Evolutionary conservation across 2,329 filamentous ascomycete species (phyloP), one percentile per base, ranked within the genome.

Genomic region (Balansia obtecta): DNA sequence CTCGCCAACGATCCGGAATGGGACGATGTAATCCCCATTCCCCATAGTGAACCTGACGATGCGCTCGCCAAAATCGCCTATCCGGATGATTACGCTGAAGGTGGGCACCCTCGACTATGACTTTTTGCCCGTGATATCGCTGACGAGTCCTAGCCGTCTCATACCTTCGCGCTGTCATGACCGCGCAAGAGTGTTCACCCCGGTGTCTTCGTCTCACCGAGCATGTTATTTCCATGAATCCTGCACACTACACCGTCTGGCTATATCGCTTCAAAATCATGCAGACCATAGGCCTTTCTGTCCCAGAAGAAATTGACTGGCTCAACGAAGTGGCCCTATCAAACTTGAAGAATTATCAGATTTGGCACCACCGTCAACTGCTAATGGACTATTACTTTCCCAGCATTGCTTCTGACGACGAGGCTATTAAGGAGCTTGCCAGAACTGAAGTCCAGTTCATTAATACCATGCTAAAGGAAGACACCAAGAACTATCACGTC

Each of bases 201-300:
- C 79, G 93, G 45, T 86, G 82, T 37, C 76, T 98, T 42, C 77
- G 74, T 33, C 79, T 98, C 54, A 98, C 93, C 4, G 85, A 89
- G 63, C 82, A 91, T 67, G 83, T 98, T 63, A 97, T 98, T 63
- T 74, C 75, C 53, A 82, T 96, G 77, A 98, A 98, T 67, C 87
- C 93, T 15, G 90, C 93, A 1, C 93, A 98, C 71, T 98, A 98
- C 71, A 98, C 93, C 15, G 91, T 97, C 54, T 98, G 93, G 93
- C 80, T 97, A 20, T 98, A 95, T 73, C 86, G 93, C 54, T 88
- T 90, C 58, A 81, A 84, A 61, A 86, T 85, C 49, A 70, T 97
- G 46, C 77, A 84, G 55, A 74, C 79, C 3, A 73, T 95, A 27
- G 67, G 77, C 45, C 75, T 83, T 45, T 71, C 82, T 50, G 71